Evolutionary conservation across 768 basidiomycete genomes (phyloP).

Genomic region (Phaffia australis): DNA sequence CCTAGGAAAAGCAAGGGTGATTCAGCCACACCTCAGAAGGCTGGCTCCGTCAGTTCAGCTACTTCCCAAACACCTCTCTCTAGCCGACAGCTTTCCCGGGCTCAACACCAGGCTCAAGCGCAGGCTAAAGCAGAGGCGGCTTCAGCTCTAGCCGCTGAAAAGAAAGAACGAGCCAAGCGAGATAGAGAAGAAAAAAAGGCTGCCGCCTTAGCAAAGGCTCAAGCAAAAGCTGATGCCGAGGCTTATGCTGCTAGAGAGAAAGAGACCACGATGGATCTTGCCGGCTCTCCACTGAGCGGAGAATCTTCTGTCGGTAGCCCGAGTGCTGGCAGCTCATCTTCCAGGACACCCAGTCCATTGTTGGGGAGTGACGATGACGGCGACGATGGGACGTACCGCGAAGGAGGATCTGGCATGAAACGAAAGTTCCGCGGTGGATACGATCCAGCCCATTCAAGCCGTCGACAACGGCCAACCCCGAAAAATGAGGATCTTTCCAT

Average conservation of each 20-base stretch:
- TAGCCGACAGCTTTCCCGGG: constrained; percentile 2
- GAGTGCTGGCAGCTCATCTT: constrained; percentile 71
- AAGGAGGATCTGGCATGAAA: constrained; percentile 1
- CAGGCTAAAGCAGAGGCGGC: constrained; percentile 18
- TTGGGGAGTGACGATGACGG: constrained; percentile 46
- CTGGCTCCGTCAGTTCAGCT: neutral
- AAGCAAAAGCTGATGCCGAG: constrained; percentile 6
- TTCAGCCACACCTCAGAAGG: constrained; percentile 15
- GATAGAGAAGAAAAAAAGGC: constrained; percentile 18
- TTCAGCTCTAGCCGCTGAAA: constrained; percentile 8
- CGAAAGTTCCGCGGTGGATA: constrained; percentile 24
- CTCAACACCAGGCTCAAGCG: constrained; percentile 3
- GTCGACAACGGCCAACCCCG: constrained; percentile 13
- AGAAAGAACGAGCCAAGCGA: constrained; percentile 14
- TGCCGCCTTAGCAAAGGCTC: constrained; percentile 7
- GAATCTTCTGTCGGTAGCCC: constrained; percentile 84
- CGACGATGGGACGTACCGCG: constrained; percentile 31
- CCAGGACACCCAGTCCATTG: constrained; percentile 87
- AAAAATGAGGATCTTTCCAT: neutral
- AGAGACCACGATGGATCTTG: constrained; percentile 15
- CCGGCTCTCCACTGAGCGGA: constrained; percentile 31
- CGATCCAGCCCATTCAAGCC: constrained; percentile 9
- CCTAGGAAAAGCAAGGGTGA: constrained; percentile 34
- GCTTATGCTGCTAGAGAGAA: neutral
- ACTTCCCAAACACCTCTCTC: neutral